A percentile compares a stretch with the other conserved stretches of the same genome.
Conservation (phyloP, 169 alveolate species). For the Cytauxzoon felis region DNA sequence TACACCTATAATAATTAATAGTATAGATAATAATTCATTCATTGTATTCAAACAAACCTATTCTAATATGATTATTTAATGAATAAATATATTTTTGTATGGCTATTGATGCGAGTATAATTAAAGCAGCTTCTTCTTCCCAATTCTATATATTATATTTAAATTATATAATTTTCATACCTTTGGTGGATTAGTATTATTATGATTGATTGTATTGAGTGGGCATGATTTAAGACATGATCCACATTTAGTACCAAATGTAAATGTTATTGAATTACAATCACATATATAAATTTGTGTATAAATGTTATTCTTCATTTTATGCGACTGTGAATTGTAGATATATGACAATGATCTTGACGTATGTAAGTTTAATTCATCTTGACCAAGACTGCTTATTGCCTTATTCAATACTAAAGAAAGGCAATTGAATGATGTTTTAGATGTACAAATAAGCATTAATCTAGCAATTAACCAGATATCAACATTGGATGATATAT, state of each 20-base stretch:
- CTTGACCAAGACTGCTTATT: neutral
- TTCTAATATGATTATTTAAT: conserved; percentile 8
- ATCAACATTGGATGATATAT: no score
- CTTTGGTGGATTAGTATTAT: no score
- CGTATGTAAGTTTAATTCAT: conserved; percentile 28
- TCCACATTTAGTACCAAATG: conserved; percentile 39
- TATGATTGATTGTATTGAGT: no score
- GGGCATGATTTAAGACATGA: neutral
- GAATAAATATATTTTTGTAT: conserved; percentile 22
- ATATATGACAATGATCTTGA: conserved; percentile 39
- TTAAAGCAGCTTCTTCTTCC: conserved; percentile 40
- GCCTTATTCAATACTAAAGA: neutral
- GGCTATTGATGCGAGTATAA: conserved; percentile 26
- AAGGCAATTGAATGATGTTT: neutral
- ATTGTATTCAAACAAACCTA: neutral
- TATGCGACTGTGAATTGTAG: neutral
- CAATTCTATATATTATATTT: conserved; percentile 14
- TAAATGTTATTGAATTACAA: conserved; percentile 38
- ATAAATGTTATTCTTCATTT: neutral
- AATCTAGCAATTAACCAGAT: conserved; percentile 37
- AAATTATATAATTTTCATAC: neutral
- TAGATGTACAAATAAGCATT: conserved; percentile 8
- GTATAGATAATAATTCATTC: neutral
- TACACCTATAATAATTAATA: neutral
- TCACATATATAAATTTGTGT: conserved; percentile 32